Base-by-base conservation (phyloP, 2,329 filamentous ascomycete species). In the Phyllosticta citribraziliensis region DNA sequence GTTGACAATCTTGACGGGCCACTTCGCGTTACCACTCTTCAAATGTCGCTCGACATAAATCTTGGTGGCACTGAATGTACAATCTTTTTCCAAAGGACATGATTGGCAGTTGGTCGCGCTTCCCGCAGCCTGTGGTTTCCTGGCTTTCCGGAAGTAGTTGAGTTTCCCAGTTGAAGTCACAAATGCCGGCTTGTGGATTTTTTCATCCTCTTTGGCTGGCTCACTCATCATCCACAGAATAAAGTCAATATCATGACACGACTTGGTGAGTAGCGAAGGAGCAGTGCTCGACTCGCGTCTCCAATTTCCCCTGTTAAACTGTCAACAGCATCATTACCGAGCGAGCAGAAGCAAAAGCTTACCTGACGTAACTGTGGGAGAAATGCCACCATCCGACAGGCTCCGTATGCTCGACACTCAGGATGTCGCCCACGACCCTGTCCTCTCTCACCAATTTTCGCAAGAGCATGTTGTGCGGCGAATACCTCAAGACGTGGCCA, bases 381-480 rank as follows among this genome's bases (percentile, higher is more conserved):
- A 95, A 97, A 72, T 97, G 94, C 90, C 91, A 97, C 86, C 88
- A 96, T 0, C 94, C 94, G 0, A 99, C 87, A 0, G 94, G 94
- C 73, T 97, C 94, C 0, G 90, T 94, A 74, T 97, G 94, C 65
- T 95, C 89, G 50, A 96, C 81, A 50, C 88, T 93, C 58, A 95
- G 78, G 30, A 97, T 79, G 60, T 97, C 88, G 6, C 94, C 94
- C 69, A 99, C 87, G 12, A 86, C 83, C 12, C 82, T 81, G 58
- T 95, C 84, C 65, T 88, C 81, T 1, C 91, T 80, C 5, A 97
- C 79, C 17, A 97, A 77, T 70, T 88, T 86, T 56, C 91, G 85
- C 27, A 99, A 80, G 61, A 93, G 77, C 73, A 91, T 88, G 71
- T 97, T 97, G 73, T 97, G 92, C 10, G 92, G 92, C 67, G 88